Base-by-base conservation (phyloP, 108 stramenopile genomes). In the Cyclotella kingstonii region DNA sequence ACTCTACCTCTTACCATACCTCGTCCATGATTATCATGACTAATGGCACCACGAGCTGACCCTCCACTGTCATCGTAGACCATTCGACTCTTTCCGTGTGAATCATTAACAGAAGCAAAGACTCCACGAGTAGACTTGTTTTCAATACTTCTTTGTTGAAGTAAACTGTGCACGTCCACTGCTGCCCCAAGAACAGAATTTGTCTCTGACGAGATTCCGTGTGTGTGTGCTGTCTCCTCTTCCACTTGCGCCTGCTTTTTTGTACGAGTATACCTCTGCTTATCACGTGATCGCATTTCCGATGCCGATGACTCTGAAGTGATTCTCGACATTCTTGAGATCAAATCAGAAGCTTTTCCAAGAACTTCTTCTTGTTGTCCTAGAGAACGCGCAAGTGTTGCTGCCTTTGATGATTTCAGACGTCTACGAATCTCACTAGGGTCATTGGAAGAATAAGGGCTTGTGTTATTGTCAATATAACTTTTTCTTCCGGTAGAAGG, bases 61-160 rank as follows among this genome's bases (percentile, higher is more conserved):
- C n/a, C n/a, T n/a, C n/a, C n/a, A 5, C 45, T 57, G 68, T 66
- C 76, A 70, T 66, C 50, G 38, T 71, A 43, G 17, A 1, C 34
- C 7, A 9, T 12, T 36, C 1, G 17, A 3, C 7, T 21, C 27
- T 29, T 29, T 29, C 28, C 1, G n/a, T 2, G 12, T 1, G 10
- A 5, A 29, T 50, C 49, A 50, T 50, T 29, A 26, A 30, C 31
- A 29, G 28, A 50, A 1, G 49, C 7, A 11, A 50, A 15, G 5
- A 10, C 49, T 14, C 12, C 1, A 27, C 31, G 14, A 11, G 14
- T 14, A 4, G 2, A 15, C 14, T 15, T 40, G 15, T 50, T 50
- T 8, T 27, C 49, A n/a, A 27, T 11, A 11, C 33, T 18, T 53
- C 53, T 45, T 22, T 53, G 42, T 10, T 43, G 39, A 30, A 55